These are phyloP conservation scores for Pachyrhizus erosus DNA, from an alignment of 306 rosid genomes.

Conservation along the genomic window DNA sequence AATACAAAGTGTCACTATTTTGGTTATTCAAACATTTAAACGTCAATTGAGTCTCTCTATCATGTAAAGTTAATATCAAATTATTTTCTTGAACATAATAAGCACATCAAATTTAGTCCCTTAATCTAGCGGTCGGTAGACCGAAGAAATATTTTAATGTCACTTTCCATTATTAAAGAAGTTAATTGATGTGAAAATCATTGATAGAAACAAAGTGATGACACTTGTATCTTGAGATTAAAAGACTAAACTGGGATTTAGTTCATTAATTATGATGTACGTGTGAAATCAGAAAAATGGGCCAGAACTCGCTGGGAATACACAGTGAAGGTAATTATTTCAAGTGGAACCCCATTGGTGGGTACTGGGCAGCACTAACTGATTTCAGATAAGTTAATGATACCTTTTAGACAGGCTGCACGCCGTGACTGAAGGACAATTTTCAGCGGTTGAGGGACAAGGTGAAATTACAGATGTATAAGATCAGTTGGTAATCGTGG, in stretches of 20 bases:
- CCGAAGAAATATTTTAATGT: not conserved
- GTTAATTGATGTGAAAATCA: conserved; percentile 17
- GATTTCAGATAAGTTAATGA: conserved; percentile 31
- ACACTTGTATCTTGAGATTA: not conserved
- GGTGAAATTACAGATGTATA: not conserved
- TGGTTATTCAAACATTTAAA: not conserved
- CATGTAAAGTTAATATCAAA: not conserved
- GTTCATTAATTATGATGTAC: not conserved
- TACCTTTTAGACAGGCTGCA: conserved; percentile 9
- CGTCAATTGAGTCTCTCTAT: not conserved
- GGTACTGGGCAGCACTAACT: conserved; percentile 31
- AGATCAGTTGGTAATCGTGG: not conserved
- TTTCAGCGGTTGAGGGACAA: conserved; percentile 3
- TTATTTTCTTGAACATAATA: not conserved
- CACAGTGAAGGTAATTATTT: conserved; percentile 17
- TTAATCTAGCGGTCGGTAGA: not conserved
- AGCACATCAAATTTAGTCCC: not conserved
- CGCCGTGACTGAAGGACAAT: conserved; percentile 37
- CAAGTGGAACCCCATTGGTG: conserved; percentile 39
- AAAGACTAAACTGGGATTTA: not conserved
- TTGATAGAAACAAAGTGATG: conserved; percentile 3
- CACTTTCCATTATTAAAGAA: not conserved
- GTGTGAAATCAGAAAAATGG: conserved; percentile 14
- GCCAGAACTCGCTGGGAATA: not conserved
- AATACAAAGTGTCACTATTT: not conserved